Evolutionary conservation across 768 basidiomycete genomes (phyloP).

Genomic region (Leucocoprinus birnbaumii): DNA sequence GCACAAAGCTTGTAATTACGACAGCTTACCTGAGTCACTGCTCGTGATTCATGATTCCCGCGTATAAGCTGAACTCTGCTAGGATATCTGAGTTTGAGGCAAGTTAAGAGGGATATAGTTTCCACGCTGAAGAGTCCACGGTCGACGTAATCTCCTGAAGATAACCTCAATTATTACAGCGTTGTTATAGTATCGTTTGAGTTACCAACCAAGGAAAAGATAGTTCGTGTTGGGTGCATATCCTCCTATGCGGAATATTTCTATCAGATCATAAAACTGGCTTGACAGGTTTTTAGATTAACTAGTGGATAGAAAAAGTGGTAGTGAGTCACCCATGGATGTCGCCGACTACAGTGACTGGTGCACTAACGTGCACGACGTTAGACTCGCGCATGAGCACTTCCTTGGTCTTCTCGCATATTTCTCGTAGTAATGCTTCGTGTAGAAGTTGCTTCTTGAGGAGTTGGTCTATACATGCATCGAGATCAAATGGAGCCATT

Average conservation of each 20-base stretch:
- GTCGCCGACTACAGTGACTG: constrained; percentile 98
- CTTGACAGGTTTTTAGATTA: constrained; percentile 51
- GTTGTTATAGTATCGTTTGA: not conserved
- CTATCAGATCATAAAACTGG: constrained; percentile 99
- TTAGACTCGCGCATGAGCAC: constrained; percentile 99
- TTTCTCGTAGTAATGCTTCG: constrained; percentile 92
- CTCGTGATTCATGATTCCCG: constrained; percentile 97
- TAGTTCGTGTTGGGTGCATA: constrained; percentile 97
- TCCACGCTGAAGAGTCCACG: constrained; percentile 97
- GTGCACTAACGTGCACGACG: constrained; percentile 94
- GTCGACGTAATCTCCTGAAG: constrained; percentile 95
- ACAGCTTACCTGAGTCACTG: constrained; percentile 89
- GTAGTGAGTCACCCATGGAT: constrained; percentile 86
- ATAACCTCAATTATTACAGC: constrained; percentile 11
- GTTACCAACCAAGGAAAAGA: constrained; percentile 84
- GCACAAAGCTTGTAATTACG: constrained; percentile 18
- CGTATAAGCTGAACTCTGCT: constrained; percentile 95
- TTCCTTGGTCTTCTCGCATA: constrained; percentile 99
- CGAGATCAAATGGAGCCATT: constrained; percentile 87
- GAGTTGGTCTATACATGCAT: constrained; percentile 91
- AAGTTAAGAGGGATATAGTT: constrained; percentile 95
- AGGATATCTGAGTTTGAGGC: constrained; percentile 95
- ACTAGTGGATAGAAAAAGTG: constrained; percentile 5
- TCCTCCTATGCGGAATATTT: constrained; percentile 98
- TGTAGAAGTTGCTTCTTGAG: constrained; percentile 91